A percentile compares a stretch with the other conserved stretches of the same genome.
phyloP scores from a whole-genome alignment of 345 rosid species.

The Nasturtium officinale region DNA sequence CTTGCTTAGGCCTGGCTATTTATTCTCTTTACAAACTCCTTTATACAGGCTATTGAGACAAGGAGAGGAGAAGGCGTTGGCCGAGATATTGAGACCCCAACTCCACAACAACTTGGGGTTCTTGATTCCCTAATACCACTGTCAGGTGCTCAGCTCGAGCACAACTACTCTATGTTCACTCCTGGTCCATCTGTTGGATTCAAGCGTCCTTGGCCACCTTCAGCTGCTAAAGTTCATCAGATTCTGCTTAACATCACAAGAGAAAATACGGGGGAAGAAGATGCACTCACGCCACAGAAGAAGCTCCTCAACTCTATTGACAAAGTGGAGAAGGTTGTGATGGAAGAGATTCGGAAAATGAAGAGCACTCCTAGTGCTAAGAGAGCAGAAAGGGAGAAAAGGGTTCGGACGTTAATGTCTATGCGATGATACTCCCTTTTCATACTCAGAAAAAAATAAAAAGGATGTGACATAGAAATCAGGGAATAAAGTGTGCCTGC shows the following conservation, averaged over 20 bases:
- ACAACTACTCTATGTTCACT: conserved; percentile 42
- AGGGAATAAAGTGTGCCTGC: conserved; percentile 33
- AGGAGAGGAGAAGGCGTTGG: conserved; percentile 67
- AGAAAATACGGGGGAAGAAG: conserved; percentile 47
- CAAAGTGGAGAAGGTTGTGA: too few relatives aligned
- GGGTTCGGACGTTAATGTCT: conserved; percentile 74
- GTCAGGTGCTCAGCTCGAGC: conserved; percentile 51
- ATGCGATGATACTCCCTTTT: conserved; percentile 52
- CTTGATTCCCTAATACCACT: conserved; percentile 47
- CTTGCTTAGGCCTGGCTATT: conserved; percentile 23
- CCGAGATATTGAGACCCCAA: conserved; percentile 56
- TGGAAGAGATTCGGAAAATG: conserved; percentile 67
- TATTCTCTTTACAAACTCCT: neutral
- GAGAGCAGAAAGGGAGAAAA: conserved; percentile 65
- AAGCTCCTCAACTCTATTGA: too few relatives aligned
- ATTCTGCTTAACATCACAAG: conserved; percentile 57
- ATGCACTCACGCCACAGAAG: conserved; percentile 58
- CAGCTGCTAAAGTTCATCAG: conserved; percentile 59
- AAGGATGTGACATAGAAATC: neutral
- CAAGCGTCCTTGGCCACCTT: conserved; percentile 51
- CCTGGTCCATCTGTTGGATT: conserved; percentile 50
- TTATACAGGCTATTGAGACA: conserved; percentile 74
- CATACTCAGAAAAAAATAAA: neutral
- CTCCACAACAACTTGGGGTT: conserved; percentile 42
- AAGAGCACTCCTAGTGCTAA: conserved; percentile 77